Evolutionary conservation across 2,329 filamentous ascomycete species (phyloP).

Genomic region (Aspergillus fumigatiaffinis): DNA sequence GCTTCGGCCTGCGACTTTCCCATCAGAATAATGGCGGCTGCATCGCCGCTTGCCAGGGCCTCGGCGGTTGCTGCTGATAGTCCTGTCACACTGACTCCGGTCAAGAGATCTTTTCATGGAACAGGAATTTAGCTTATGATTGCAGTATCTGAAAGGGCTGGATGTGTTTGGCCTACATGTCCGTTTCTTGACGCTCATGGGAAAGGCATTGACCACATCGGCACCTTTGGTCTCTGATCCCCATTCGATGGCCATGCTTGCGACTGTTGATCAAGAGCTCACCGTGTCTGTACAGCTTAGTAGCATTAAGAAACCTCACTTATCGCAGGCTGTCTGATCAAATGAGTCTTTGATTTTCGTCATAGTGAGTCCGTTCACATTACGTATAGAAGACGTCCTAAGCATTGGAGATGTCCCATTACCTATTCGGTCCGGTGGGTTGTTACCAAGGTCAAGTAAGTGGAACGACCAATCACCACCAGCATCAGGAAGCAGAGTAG

Average conservation of each 20-base stretch:
- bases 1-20: conserved; percentile 22
- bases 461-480: not conserved
- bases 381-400: conserved; percentile 1
- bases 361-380: conserved; percentile 9
- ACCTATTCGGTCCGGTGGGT: not conserved
- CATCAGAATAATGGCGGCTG: conserved; percentile 25
- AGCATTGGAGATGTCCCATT: not conserved
- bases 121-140: not conserved
- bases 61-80: conserved; percentile 25
- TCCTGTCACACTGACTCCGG: conserved; percentile 20
- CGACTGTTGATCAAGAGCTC: not conserved
- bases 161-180: conserved; percentile 19
- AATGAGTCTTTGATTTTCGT: conserved; percentile 2
- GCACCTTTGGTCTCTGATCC: conserved; percentile 23
- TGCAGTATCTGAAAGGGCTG: not conserved
- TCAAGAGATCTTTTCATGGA: conserved; percentile 21
- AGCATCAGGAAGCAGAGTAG: not conserved
- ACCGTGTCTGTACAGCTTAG: not conserved
- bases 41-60: conserved; percentile 23
- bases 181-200: conserved; percentile 24
- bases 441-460: not conserved
- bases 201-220: conserved; percentile 28
- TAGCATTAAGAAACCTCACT: not conserved
- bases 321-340: not conserved
- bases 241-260: not conserved